Percentiles rank a stretch among this genome's conserved stretches.
Conservation (phyloP, 805 yeast species). For the Priceomyces castillae region DNA sequence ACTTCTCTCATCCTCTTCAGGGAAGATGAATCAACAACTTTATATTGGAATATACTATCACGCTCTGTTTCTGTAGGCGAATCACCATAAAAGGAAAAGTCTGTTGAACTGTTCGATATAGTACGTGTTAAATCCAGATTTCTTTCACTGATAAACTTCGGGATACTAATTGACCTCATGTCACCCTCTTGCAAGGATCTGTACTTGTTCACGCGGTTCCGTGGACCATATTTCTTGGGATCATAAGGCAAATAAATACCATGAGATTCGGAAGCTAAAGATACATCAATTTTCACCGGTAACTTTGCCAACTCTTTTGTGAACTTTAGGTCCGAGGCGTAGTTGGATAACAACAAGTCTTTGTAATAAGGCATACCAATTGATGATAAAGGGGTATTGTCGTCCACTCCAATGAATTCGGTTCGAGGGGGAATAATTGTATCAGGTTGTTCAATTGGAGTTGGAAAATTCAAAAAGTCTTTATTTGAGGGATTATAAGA, state of each 20-base stretch:
- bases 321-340: slow-evolving; percentile 66
- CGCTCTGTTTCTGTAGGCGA: slow-evolving; percentile 9
- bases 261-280: slow-evolving; percentile 28
- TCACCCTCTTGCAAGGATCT: slow-evolving; percentile 28
- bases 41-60: slow-evolving; percentile 16
- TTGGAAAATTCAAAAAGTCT: slow-evolving; percentile 37
- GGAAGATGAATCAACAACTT: slow-evolving; percentile 6
- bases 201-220: slow-evolving; percentile 49
- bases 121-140: neutral
- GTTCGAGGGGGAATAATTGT: slow-evolving; percentile 30
- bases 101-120: neutral
- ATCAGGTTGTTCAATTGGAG: slow-evolving; percentile 54
- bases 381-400: slow-evolving; percentile 57
- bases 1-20: neutral
- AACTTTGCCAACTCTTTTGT: slow-evolving; percentile 58
- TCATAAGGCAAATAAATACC: slow-evolving; percentile 42
- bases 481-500: slow-evolving; percentile 37
- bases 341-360: slow-evolving; percentile 72
- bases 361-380: slow-evolving; percentile 88
- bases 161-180: slow-evolving; percentile 21
- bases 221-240: slow-evolving; percentile 51
- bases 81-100: neutral
- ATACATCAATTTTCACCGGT: slow-evolving; percentile 52
- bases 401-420: slow-evolving; percentile 33
- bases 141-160: slow-evolving; percentile 62